These are phyloP conservation scores for Noccaea bulbosa DNA, from an alignment of 345 rosid species.

Conservation along the genomic window DNA sequence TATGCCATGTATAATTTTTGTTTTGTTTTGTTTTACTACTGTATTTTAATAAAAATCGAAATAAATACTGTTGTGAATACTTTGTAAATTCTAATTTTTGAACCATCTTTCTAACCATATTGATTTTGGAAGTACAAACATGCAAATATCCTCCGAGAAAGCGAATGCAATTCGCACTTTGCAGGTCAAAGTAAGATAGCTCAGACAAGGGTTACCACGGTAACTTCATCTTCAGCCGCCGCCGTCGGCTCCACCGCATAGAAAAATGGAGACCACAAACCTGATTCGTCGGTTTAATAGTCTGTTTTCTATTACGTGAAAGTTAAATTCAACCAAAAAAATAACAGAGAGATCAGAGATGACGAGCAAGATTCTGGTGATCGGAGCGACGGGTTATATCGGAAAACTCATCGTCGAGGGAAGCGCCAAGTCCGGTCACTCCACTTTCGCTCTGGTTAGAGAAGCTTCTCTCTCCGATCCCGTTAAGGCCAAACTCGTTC, in stretches of 20 bases:
- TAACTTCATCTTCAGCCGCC: neutral
- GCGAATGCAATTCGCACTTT: neutral
- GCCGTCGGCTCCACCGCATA: neutral
- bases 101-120: neutral
- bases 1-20: neutral
- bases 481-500: slow-evolving; percentile 41
- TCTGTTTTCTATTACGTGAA: neutral
- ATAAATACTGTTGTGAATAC: too few species aligned
- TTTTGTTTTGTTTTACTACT: neutral
- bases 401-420: slow-evolving; percentile 48
- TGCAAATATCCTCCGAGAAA: too few species aligned
- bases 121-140: neutral
- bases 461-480: slow-evolving; percentile 46
- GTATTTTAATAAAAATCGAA: too few species aligned
- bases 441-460: slow-evolving; percentile 52
- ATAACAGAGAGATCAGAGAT: neutral
- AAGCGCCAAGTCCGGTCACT: slow-evolving; percentile 44
- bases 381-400: slow-evolving; percentile 49
- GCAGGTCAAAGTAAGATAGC: slow-evolving; percentile 1
- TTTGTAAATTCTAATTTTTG: too few species aligned
- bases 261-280: neutral
- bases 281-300: neutral
- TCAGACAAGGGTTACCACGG: slow-evolving; percentile 11
- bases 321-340: slow-evolving; percentile 6
- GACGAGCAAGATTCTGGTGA: slow-evolving; percentile 50